Evolutionary conservation across 768 basidiomycete species (phyloP).

Genomic region (Rhizopogon vinicolor): DNA sequence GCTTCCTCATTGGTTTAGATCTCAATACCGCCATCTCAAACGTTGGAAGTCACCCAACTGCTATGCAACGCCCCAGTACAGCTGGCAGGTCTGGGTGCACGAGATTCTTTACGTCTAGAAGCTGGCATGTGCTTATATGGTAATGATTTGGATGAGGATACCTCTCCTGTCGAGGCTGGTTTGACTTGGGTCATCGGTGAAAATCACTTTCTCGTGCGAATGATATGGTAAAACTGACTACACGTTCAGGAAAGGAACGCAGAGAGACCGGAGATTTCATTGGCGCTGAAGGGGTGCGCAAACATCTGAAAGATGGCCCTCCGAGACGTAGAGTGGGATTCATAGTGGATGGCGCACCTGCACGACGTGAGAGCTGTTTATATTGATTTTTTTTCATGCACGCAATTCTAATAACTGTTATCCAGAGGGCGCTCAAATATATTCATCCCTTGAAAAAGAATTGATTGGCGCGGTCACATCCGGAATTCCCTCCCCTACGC

Average conservation of each 20-base stretch:
- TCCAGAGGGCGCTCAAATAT: conserved; percentile 76
- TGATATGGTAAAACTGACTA: background rate
- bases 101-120: conserved; percentile 92
- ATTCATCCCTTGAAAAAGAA: conserved; percentile 48
- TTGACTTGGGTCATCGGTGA: conserved; percentile 90
- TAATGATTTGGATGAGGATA: conserved; percentile 85
- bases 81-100: conserved; percentile 85
- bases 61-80: conserved; percentile 65
- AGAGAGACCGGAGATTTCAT: conserved; percentile 70
- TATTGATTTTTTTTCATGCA: background rate
- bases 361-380: conserved; percentile 53
- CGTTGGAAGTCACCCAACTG: conserved; percentile 61
- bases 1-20: conserved; percentile 46
- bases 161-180: conserved; percentile 86
- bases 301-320: conserved; percentile 78
- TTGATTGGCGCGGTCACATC: conserved; percentile 82
- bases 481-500: conserved; percentile 91
- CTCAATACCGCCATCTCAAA: conserved; percentile 78
- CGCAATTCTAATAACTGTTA: background rate
- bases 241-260: conserved; percentile 69
- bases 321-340: conserved; percentile 76
- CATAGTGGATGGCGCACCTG: conserved; percentile 79
- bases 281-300: conserved; percentile 67
- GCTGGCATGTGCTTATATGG: conserved; percentile 98
- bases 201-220: conserved; percentile 16